These are phyloP conservation scores for Syncephalastrum contaminatum DNA, from an alignment of 371 early-diverging fungal genomes.

Conservation along the genomic window DNA sequence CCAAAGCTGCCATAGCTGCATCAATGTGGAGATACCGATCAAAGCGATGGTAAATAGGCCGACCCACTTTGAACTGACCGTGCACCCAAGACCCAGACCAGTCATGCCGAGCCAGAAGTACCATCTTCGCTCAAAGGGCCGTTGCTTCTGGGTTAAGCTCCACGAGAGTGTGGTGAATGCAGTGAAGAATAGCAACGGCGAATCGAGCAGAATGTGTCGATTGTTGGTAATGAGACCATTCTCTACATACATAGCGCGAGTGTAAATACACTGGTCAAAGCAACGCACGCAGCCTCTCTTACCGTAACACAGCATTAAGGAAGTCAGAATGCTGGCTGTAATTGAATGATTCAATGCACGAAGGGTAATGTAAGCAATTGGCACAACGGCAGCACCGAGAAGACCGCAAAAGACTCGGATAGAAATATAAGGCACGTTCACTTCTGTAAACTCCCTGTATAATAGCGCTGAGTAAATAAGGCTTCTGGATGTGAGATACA, in stretches of 20 bases:
- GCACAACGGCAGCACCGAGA: conserved; percentile 11
- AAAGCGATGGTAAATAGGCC: conserved; percentile 80
- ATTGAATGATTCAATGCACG: conserved; percentile 9
- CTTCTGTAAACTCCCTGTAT: conserved; percentile 9
- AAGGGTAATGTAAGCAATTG: conserved; percentile 15
- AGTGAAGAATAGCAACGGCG: too few species aligned
- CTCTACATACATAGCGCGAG: not conserved
- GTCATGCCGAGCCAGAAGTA: conserved; percentile 63
- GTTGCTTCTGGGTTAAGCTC: not conserved
- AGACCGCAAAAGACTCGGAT: conserved; percentile 10
- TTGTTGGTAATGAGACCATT: not conserved
- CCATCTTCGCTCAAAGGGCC: conserved; percentile 62
- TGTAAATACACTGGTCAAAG: not conserved
- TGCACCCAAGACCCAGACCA: conserved; percentile 59
- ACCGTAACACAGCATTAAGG: conserved; percentile 17
- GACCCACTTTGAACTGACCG: conserved; percentile 77
- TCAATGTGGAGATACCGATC: conserved; percentile 75
- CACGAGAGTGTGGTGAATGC: too few species aligned
- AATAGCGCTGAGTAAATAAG: not conserved
- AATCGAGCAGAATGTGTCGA: not conserved
- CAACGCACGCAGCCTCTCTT: not conserved
- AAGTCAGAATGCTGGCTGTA: conserved; percentile 3
- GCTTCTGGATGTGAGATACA: not conserved
- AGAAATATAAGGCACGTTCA: conserved; percentile 13
- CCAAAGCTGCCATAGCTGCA: conserved; percentile 81